These are phyloP conservation scores for Scytalidium lignicola DNA, from an alignment of 2,329 filamentous ascomycete species.

Conservation along the genomic window DNA sequence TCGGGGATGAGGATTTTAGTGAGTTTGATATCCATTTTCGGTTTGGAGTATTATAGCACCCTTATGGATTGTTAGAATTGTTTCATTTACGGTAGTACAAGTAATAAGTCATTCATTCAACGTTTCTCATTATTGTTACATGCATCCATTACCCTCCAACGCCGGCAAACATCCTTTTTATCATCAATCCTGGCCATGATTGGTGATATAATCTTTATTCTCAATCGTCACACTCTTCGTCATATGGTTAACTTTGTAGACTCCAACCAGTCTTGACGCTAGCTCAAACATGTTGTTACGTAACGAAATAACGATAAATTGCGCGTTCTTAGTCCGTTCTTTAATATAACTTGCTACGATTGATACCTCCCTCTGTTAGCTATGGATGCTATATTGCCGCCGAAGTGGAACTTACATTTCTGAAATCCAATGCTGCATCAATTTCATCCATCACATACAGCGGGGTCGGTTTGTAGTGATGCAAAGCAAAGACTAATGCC, in stretches of 20 bases:
- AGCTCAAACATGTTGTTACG: slow-evolving; percentile 99
- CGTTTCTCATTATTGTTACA: neutral
- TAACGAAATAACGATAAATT: slow-evolving; percentile 97
- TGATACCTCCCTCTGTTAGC: slow-evolving; percentile 58
- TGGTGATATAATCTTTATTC: slow-evolving; percentile 66
- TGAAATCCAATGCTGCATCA: slow-evolving; percentile 93
- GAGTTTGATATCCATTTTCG: too few species aligned
- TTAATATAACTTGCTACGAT: slow-evolving; percentile 99
- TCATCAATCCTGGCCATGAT: slow-evolving; percentile 4
- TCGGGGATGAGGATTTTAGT: too few species aligned
- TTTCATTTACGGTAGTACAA: too few species aligned
- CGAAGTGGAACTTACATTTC: slow-evolving; percentile 67
- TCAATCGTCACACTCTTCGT: slow-evolving; percentile 89
- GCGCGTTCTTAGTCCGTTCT: slow-evolving; percentile 96
- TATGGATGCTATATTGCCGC: neutral
- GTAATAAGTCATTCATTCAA: neutral
- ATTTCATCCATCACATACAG: slow-evolving; percentile 99
- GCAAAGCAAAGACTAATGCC: slow-evolving; percentile 93
- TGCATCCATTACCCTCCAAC: neutral
- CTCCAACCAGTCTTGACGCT: slow-evolving; percentile 87
- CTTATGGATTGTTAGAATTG: too few species aligned
- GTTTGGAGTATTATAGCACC: too few species aligned
- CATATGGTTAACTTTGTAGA: slow-evolving; percentile 99
- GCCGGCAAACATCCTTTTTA: neutral
- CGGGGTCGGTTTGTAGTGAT: slow-evolving; percentile 97